Evolutionary conservation across 2,329 filamentous ascomycete species (phyloP).

Genomic region (Neonectria ditissima): DNA sequence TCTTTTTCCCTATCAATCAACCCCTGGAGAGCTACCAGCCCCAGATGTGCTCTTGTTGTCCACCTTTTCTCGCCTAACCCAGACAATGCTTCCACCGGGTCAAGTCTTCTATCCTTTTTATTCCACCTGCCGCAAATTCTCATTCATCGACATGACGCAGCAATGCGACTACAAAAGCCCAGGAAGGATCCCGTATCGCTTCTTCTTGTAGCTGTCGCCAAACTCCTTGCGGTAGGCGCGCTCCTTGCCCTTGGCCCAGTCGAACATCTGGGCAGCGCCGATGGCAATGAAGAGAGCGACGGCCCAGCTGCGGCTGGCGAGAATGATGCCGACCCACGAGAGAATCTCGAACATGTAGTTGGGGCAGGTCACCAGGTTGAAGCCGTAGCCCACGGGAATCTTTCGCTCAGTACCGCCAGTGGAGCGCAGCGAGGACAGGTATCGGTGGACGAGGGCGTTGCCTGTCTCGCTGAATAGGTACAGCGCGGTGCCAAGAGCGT

Average conservation of each 20-base stretch:
- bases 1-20: background rate
- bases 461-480: conserved; percentile 82
- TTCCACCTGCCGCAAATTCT: background rate
- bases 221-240: conserved; percentile 89
- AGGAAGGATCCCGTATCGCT: conserved; percentile 86
- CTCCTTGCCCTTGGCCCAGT: conserved; percentile 95
- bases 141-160: background rate
- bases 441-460: conserved; percentile 84
- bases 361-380: conserved; percentile 89
- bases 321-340: conserved; percentile 85
- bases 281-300: conserved; percentile 81
- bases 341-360: conserved; percentile 97
- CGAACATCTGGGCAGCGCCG: conserved; percentile 82
- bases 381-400: conserved; percentile 88
- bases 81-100: background rate
- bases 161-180: conserved; percentile 72
- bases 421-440: conserved; percentile 81
- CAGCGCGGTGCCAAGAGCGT: conserved; percentile 76
- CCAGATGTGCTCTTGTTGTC: background rate
- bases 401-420: conserved; percentile 86
- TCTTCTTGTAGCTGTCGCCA: conserved; percentile 93
- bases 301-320: conserved; percentile 83
- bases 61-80: background rate
- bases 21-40: background rate
- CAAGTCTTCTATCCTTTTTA: background rate